These are phyloP conservation scores for Corylus americana DNA, from an alignment of 306 rosid species.

Conservation along the genomic window DNA sequence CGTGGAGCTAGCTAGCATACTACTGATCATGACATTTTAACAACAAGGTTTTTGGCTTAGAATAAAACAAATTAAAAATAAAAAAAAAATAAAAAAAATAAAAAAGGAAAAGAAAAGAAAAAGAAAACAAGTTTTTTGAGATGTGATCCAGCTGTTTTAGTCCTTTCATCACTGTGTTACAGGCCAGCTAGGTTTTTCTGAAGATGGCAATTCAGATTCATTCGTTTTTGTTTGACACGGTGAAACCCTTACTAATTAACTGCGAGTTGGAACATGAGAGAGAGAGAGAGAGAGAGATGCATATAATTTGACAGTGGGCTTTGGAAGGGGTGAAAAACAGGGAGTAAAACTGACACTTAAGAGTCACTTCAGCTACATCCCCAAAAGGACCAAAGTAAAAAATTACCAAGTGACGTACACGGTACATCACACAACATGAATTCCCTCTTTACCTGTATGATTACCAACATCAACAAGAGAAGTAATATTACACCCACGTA, in stretches of 20 bases:
- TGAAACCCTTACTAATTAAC: slow-evolving; percentile 37
- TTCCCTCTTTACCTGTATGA: slow-evolving; percentile 19
- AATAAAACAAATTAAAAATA: too few relatives aligned
- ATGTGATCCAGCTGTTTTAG: background rate
- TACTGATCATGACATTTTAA: background rate
- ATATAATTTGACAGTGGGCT: slow-evolving; percentile 32
- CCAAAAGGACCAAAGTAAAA: slow-evolving; percentile 18
- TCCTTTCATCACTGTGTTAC: background rate
- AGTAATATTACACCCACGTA: background rate
- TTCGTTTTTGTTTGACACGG: background rate
- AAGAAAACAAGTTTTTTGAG: background rate
- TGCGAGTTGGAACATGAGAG: slow-evolving; percentile 36
- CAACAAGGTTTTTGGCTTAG: background rate
- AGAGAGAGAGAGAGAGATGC: slow-evolving; percentile 7
- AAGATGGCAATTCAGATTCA: background rate
- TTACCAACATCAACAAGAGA: background rate
- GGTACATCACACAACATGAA: slow-evolving; percentile 18
- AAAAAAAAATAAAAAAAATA: too few relatives aligned
- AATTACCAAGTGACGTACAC: background rate
- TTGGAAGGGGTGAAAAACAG: slow-evolving; percentile 38
- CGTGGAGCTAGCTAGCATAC: background rate
- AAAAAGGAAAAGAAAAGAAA: too few relatives aligned
- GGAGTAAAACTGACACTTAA: slow-evolving; percentile 36
- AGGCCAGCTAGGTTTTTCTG: background rate
- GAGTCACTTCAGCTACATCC: slow-evolving; percentile 55